phyloP scores from a whole-genome alignment of 2,329 filamentous ascomycete genomes.

The Daldinia eschscholtzii region DNA sequence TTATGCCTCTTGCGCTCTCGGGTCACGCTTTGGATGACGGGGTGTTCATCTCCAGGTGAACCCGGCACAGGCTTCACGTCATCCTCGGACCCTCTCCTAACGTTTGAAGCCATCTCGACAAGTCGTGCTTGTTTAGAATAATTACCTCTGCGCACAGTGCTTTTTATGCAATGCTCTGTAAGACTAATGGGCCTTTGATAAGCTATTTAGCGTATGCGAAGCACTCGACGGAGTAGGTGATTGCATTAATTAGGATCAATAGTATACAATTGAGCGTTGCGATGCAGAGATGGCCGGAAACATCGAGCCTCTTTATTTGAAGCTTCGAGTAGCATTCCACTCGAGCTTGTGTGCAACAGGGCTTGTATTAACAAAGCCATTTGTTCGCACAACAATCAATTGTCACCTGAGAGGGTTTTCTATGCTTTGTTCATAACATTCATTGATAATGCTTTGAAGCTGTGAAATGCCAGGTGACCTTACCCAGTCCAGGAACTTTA shows the following conservation, averaged over 20 bases:
- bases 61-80: no score
- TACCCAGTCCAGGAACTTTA: background rate
- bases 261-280: background rate
- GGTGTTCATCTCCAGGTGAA: background rate
- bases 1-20: background rate
- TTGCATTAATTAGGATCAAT: background rate
- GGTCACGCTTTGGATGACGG: background rate
- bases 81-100: no score
- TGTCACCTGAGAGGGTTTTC: background rate
- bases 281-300: slow-evolving; percentile 1
- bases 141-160: no score
- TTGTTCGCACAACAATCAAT: slow-evolving; percentile 6
- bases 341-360: background rate
- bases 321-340: background rate
- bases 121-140: background rate
- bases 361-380: background rate
- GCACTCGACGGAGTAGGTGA: background rate
- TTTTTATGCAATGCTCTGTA: no score
- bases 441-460: background rate
- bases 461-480: background rate
- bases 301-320: background rate
- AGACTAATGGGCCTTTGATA: no score
- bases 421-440: background rate
- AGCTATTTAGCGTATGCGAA: background rate
- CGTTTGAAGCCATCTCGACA: no score